These are phyloP conservation scores for Saturnispora zaruensis DNA, from an alignment of 805 yeast genomes.

Conservation along the genomic window DNA sequence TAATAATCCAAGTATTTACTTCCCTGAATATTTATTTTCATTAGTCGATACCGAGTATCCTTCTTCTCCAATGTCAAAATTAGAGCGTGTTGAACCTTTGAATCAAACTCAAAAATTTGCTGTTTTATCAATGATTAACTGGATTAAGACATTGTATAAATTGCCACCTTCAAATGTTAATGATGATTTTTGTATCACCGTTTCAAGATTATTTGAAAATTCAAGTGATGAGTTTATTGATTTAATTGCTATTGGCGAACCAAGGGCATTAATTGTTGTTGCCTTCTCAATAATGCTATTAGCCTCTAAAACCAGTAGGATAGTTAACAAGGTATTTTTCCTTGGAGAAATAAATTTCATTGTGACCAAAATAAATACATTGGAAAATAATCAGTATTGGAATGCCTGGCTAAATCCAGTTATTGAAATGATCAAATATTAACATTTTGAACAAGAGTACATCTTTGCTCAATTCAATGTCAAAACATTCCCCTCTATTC, in stretches of 20 bases:
- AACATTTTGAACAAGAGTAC: not conserved
- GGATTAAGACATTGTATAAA: slow-evolving; percentile 7
- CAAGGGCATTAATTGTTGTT: slow-evolving; percentile 17
- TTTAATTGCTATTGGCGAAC: slow-evolving; percentile 15
- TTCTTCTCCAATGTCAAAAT: not conserved
- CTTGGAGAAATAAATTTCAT: slow-evolving; percentile 11
- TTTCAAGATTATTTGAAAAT: slow-evolving; percentile 14
- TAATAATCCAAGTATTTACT: slow-evolving; percentile 8
- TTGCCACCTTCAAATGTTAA: slow-evolving; percentile 6
- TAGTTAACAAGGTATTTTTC: slow-evolving; percentile 4
- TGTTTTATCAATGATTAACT: not conserved
- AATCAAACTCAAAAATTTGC: not conserved
- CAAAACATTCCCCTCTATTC: not conserved
- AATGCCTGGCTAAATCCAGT: slow-evolving; percentile 13
- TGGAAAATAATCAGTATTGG: slow-evolving; percentile 9
- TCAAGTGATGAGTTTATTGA: slow-evolving; percentile 6
- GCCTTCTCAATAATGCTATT: slow-evolving; percentile 17
- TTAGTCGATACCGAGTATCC: slow-evolving; percentile 6
- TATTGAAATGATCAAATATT: slow-evolving; percentile 4
- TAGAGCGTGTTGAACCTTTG: not conserved
- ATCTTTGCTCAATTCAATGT: not conserved
- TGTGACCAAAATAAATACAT: not conserved
- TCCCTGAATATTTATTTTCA: slow-evolving; percentile 15
- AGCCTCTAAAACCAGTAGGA: slow-evolving; percentile 8
- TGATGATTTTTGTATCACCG: slow-evolving; percentile 13